These are phyloP conservation scores for Pichia cactophila DNA, from an alignment of 1,139 yeast species.

Conservation along the genomic window DNA sequence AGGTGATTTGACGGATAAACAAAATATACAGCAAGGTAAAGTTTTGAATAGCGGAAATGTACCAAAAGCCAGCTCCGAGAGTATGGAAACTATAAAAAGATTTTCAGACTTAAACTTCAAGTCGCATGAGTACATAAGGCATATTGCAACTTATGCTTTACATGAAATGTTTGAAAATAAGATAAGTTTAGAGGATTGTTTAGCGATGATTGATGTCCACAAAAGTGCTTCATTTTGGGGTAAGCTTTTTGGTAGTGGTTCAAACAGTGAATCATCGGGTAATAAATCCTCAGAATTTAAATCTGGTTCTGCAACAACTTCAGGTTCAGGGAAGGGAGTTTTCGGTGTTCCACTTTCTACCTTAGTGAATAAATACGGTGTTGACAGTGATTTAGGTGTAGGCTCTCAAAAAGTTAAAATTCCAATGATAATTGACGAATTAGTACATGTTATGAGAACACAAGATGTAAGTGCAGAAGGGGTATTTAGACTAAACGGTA, in stretches of 20 bases:
- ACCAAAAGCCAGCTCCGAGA: neutral
- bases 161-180: conserved; percentile 32
- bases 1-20: neutral
- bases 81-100: conserved; percentile 31
- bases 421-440: conserved; percentile 83
- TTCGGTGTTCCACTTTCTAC: conserved; percentile 76
- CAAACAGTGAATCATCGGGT: conserved; percentile 20
- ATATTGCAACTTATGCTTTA: conserved; percentile 61
- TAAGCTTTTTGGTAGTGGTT: conserved; percentile 38
- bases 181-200: conserved; percentile 42
- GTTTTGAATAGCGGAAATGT: neutral
- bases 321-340: conserved; percentile 34
- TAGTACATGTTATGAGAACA: conserved; percentile 74
- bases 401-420: conserved; percentile 76
- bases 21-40: neutral
- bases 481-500: conserved; percentile 92
- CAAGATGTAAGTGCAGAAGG: conserved; percentile 98
- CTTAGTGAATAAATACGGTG: conserved; percentile 70
- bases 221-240: conserved; percentile 71
- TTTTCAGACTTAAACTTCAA: conserved; percentile 63
- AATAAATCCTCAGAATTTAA: conserved; percentile 9
- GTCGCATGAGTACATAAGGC: conserved; percentile 59
- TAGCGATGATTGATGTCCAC: conserved; percentile 47
- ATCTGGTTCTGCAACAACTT: conserved; percentile 16
- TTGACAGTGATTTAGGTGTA: conserved; percentile 79